Base-by-base conservation (phyloP, 1,284 basidiomycete species). In the Papiliotrema terrestris region DNA sequence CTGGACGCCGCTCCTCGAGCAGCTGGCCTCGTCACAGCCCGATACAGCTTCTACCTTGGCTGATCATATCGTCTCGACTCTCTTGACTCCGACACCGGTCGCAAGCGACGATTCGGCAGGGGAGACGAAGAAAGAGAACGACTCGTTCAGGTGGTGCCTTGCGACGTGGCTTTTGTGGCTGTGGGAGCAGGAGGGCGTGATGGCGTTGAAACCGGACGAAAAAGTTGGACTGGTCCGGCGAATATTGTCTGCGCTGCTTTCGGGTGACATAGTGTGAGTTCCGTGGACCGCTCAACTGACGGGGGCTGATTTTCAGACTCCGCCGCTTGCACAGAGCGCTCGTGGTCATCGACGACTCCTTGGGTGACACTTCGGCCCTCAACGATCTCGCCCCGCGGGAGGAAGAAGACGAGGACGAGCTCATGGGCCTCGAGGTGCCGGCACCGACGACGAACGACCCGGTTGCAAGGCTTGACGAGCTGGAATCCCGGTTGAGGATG, bases 1-100 rank as follows among this genome's bases (percentile, higher is more conserved):
- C 45, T 94, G 91, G 91, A 71, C 79, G 1, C 85, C 86, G 0
- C 79, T 94, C 2, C 77, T 95, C 8, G 60, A 76, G 1, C 83
- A 86, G 61, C 66, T 92, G n/a, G 78, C 82, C 36, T 61, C 29
- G 77, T 20, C 73, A 82, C 8, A 85, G 88, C 69, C 70, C 81
- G 0, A 75, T 78, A 19, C 83, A 91, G 51, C 81, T 1, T 67
- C 74, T 2, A 67, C 80, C 4, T 78, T 93, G 23, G 74, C 82
- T 32, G 73, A 76, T n/a, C 79, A 79, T 8, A 82, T 85, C 45
- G 63, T 84, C 45, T 69, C 79, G 1, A 61, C 68, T 17, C 74
- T 88, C 29, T 11, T 20, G 41, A 36, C 26, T 13, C 25, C 4
- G n/a, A 23, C n/a, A 8, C 11, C 44, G 17, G 44, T 39, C 3